phyloP scores from a whole-genome alignment of 805 yeast genomes.

The Myxozyma lipomycoides region DNA sequence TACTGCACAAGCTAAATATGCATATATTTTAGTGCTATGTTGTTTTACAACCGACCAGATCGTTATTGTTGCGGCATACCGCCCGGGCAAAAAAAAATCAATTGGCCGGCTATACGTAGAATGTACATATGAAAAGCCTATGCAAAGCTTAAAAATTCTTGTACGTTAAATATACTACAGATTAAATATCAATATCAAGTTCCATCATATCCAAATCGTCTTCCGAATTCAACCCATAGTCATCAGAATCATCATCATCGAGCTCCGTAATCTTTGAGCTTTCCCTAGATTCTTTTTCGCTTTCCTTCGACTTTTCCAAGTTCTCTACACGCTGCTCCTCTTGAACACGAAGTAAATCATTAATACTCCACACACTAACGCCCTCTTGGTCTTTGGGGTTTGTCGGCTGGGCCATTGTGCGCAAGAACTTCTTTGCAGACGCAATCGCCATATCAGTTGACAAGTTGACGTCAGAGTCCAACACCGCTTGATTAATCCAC shows the following conservation, averaged over 20 bases:
- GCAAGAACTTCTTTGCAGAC: conserved; percentile 82
- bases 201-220: conserved; percentile 14
- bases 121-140: too few relatives aligned
- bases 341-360: conserved; percentile 61
- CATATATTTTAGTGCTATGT: too few relatives aligned
- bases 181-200: not conserved
- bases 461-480: conserved; percentile 85
- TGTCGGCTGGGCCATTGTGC: conserved; percentile 92
- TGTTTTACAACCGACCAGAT: too few relatives aligned
- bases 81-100: too few relatives aligned
- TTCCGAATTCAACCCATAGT: conserved; percentile 7
- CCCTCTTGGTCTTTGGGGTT: conserved; percentile 90
- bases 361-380: conserved; percentile 84
- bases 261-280: not conserved
- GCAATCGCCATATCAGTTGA: conserved; percentile 98
- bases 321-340: conserved; percentile 40
- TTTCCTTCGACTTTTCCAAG: conserved; percentile 2
- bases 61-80: too few relatives aligned
- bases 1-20: too few relatives aligned
- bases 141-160: too few relatives aligned
- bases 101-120: too few relatives aligned
- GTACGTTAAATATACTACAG: too few relatives aligned
- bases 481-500: conserved; percentile 92
- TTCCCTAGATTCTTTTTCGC: not conserved
- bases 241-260: conserved; percentile 15